These are phyloP conservation scores for Cladosporium cucumerinum DNA, from an alignment of 2,329 filamentous ascomycete species.

Conservation along the genomic window DNA sequence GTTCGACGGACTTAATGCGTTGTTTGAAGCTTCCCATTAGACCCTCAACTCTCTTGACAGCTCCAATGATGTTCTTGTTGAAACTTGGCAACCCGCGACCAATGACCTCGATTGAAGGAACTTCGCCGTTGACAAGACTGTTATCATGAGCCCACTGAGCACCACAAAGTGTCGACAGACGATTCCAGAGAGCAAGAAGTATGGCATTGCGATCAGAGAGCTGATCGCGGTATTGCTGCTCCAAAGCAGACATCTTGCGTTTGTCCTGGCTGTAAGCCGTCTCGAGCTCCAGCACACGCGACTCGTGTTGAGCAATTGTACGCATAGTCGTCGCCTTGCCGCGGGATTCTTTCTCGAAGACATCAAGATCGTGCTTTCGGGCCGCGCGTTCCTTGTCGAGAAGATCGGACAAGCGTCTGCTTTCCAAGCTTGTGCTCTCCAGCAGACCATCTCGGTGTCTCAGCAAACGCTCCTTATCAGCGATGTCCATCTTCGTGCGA, in stretches of 20 bases:
- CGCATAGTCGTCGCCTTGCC: conserved; percentile 83
- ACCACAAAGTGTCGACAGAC: conserved; percentile 80
- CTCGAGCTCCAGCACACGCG: conserved; percentile 82
- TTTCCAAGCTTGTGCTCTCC: conserved; percentile 84
- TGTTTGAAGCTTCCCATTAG: conserved; percentile 74
- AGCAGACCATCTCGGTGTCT: conserved; percentile 85
- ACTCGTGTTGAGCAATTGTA: conserved; percentile 79
- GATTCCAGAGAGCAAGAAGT: conserved; percentile 84
- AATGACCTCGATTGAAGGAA: conserved; percentile 82
- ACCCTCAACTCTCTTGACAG: conserved; percentile 81
- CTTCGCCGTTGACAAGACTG: conserved; percentile 79
- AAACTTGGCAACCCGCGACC: conserved; percentile 82
- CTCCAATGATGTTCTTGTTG: conserved; percentile 81
- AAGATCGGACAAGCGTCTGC: conserved; percentile 76
- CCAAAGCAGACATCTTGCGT: conserved; percentile 70
- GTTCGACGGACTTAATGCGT: conserved; percentile 80
- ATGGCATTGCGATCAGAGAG: conserved; percentile 85
- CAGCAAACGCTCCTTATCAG: conserved; percentile 88
- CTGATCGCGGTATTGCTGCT: conserved; percentile 80
- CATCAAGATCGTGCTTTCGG: conserved; percentile 80
- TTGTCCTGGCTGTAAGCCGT: conserved; percentile 72
- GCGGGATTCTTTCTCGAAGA: conserved; percentile 84
- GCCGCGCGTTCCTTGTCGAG: conserved; percentile 85
- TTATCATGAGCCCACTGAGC: conserved; percentile 89
- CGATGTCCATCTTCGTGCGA: conserved; percentile 67